These are phyloP conservation scores for Melocanna baccifera DNA, from an alignment of 176 grass and related monocot genomes.

Conservation along the genomic window DNA sequence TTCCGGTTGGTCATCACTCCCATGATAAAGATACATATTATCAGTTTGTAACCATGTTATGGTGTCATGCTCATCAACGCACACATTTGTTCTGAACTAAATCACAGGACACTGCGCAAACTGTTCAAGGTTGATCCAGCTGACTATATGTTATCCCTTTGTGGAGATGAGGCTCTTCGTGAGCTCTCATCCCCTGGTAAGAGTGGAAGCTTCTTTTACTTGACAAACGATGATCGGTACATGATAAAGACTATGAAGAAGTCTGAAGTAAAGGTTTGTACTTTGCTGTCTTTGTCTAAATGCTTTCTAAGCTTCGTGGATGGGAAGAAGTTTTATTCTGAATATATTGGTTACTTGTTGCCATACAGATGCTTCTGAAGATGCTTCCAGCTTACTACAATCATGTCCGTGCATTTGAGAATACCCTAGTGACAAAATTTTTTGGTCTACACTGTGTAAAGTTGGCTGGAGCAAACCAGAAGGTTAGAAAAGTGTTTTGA, in stretches of 20 bases:
- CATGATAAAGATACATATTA: conserved; percentile 21
- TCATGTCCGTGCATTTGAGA: conserved; percentile 70
- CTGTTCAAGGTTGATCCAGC: conserved; percentile 92
- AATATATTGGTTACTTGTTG: conserved; percentile 4
- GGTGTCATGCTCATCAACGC: neutral
- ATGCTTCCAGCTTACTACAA: conserved; percentile 35
- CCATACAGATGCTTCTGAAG: conserved; percentile 67
- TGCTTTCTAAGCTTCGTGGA: neutral
- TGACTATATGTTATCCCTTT: conserved; percentile 91
- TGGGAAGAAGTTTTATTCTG: conserved; percentile 7
- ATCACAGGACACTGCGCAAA: conserved; percentile 68
- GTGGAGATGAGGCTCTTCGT: conserved; percentile 81
- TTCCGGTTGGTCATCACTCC: conserved; percentile 71
- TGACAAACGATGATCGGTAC: conserved; percentile 78
- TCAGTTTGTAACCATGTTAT: conserved; percentile 19
- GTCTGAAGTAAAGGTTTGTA: conserved; percentile 74
- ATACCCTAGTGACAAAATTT: conserved; percentile 86
- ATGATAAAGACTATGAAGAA: conserved; percentile 99
- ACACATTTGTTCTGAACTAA: conserved; percentile 32
- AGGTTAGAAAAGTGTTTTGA: conserved; percentile 52
- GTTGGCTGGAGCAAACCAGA: conserved; percentile 67
- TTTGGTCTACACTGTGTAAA: conserved; percentile 90
- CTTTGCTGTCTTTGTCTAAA: conserved; percentile 18
- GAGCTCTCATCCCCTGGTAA: conserved; percentile 92
- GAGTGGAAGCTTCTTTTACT: conserved; percentile 95